Evolutionary conservation across 1,284 basidiomycete genomes (phyloP).

Genomic region (Meripilus lineatus): DNA sequence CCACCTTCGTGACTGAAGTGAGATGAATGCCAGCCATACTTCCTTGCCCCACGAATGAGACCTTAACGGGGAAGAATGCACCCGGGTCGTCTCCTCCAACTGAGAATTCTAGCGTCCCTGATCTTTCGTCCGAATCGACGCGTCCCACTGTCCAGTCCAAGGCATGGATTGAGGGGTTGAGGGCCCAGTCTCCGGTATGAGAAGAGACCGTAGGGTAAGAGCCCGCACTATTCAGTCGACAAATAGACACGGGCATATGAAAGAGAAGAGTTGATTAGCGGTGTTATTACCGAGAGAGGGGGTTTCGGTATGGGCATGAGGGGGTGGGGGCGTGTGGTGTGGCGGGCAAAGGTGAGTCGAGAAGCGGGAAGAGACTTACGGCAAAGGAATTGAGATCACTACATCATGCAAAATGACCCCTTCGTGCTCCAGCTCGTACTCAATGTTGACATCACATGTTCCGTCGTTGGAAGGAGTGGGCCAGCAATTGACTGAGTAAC

Average conservation of each 20-base stretch:
- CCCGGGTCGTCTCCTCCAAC: constrained; percentile 80
- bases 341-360: constrained; percentile 1
- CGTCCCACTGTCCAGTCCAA: constrained; percentile 80
- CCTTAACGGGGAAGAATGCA: constrained; percentile 90
- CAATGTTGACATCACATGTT: constrained; percentile 90
- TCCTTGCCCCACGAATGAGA: constrained; percentile 77
- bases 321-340: background rate
- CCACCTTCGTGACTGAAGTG: constrained; percentile 50
- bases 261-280: too few species aligned
- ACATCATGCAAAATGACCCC: constrained; percentile 80
- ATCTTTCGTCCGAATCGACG: constrained; percentile 56
- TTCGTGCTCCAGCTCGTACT: constrained; percentile 93
- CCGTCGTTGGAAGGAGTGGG: constrained; percentile 89
- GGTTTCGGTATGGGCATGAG: too few species aligned
- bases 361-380: constrained; percentile 46
- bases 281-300: too few species aligned
- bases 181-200: constrained; percentile 74
- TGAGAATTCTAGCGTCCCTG: constrained; percentile 85
- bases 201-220: constrained; percentile 84
- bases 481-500: constrained; percentile 85
- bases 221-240: constrained; percentile 47
- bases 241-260: constrained; percentile 1
- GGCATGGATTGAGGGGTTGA: constrained; percentile 74
- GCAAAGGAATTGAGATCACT: constrained; percentile 88
- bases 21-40: constrained; percentile 73